Evolutionary conservation across 306 rosid genomes (phyloP).

Genomic region (Acmispon strigosus): DNA sequence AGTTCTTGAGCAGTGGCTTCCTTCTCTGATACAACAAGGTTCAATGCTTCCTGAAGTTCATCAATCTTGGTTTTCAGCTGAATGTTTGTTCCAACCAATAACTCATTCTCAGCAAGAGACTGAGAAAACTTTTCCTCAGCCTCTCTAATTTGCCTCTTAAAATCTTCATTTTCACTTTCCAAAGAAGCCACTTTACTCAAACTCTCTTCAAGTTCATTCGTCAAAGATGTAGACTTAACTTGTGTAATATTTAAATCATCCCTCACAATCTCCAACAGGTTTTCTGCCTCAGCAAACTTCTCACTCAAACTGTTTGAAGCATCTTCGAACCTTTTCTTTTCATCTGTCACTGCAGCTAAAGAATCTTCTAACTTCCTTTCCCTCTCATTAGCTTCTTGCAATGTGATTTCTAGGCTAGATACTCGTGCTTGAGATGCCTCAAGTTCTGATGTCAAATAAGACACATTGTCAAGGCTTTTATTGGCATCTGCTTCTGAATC

Average conservation of each 20-base stretch:
- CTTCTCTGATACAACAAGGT: constrained; percentile 55
- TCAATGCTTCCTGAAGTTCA: constrained; percentile 68
- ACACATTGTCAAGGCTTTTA: constrained; percentile 42
- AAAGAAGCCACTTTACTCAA: constrained; percentile 47
- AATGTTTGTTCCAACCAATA: constrained; percentile 64
- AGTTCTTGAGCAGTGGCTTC: constrained; percentile 51
- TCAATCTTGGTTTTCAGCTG: constrained; percentile 74
- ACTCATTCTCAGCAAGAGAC: constrained; percentile 59
- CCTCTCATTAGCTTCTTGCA: constrained; percentile 50
- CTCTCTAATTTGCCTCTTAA: constrained; percentile 44
- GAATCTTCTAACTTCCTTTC: constrained; percentile 58
- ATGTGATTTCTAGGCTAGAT: constrained; percentile 52
- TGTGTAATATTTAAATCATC: constrained; percentile 68
- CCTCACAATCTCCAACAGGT: constrained; percentile 55
- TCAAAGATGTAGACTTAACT: constrained; percentile 49
- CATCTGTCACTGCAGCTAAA: constrained; percentile 43
- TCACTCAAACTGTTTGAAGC: constrained; percentile 37
- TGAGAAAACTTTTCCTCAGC: constrained; percentile 60
- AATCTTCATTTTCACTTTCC: constrained; percentile 60
- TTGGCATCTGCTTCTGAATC: constrained; percentile 52
- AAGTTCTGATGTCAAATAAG: constrained; percentile 58
- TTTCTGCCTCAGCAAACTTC: constrained; percentile 76
- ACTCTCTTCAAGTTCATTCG: constrained; percentile 51
- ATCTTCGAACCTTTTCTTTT: constrained; percentile 64
- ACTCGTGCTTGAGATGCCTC: constrained; percentile 62